Conservation (phyloP, 2,329 filamentous ascomycete species). For the Colletotrichum sp. region DNA sequence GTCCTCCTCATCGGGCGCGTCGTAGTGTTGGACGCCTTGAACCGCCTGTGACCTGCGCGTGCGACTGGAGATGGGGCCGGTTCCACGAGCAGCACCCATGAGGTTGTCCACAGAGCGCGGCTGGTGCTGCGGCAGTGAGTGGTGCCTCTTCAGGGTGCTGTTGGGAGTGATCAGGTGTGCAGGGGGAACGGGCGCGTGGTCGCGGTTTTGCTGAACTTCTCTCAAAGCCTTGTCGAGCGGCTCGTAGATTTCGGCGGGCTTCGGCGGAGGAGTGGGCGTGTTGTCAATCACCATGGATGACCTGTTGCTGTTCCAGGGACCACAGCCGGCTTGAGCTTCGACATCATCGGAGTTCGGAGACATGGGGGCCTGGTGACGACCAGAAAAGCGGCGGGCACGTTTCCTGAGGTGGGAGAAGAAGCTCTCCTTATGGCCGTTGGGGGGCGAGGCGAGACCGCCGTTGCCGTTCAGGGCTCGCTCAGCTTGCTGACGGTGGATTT, state of each 20-base stretch:
- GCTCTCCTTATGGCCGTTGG: constrained; percentile 85
- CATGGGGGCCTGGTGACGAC: constrained; percentile 82
- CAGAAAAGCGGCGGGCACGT: constrained; percentile 88
- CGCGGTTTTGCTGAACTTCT: constrained; percentile 56
- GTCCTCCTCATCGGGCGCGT: constrained; percentile 95
- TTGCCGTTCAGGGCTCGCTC: constrained; percentile 89
- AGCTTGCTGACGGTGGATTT: constrained; percentile 87
- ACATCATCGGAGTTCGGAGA: constrained; percentile 84
- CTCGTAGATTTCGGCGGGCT: constrained; percentile 60
- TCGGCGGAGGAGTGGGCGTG: constrained; percentile 53
- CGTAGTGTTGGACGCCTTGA: constrained; percentile 83
- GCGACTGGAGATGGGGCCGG: constrained; percentile 74
- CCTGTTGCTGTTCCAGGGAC: constrained; percentile 85
- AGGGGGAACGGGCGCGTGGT: constrained; percentile 57
- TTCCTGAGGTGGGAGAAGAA: constrained; percentile 98
- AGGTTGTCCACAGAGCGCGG: constrained; percentile 70
- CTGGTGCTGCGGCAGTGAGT: constrained; percentile 64
- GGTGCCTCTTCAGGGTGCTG: constrained; percentile 66
- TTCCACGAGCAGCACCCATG: constrained; percentile 56
- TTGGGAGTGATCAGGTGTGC: constrained; percentile 55
- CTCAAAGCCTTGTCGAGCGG: constrained; percentile 64
- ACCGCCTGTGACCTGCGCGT: constrained; percentile 79
- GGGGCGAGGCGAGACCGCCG: constrained; percentile 76
- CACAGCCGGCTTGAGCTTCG: constrained; percentile 91
- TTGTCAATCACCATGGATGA: constrained; percentile 82